A percentile compares a stretch with the other conserved stretches of the same genome.
Conservation (phyloP, 768 basidiomycete genomes). For the Punctularia strigosozonata region DNA sequence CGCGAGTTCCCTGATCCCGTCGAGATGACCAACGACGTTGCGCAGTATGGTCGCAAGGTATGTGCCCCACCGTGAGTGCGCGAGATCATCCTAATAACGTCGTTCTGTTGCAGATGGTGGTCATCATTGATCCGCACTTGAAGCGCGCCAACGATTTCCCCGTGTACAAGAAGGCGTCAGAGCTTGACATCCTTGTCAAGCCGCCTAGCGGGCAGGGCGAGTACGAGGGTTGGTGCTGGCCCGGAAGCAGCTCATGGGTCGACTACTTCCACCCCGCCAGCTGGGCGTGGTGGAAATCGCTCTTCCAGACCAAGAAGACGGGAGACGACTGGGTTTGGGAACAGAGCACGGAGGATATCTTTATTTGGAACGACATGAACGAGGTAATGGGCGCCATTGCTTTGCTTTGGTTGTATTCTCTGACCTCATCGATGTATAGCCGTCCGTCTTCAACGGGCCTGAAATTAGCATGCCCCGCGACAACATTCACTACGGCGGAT, state of each 20-base stretch:
- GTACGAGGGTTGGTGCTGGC: constrained; percentile 99
- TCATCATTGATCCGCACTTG: constrained; percentile 93
- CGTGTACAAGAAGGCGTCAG: constrained; percentile 75
- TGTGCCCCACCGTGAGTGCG: constrained; percentile 7
- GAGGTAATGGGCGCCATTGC: constrained; percentile 42
- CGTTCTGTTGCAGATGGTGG: constrained; percentile 71
- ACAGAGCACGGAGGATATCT: constrained; percentile 70
- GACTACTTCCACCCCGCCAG: constrained; percentile 90
- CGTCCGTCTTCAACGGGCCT: constrained; percentile 97
- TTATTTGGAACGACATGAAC: constrained; percentile 99
- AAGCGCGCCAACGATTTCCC: constrained; percentile 76
- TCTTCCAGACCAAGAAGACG: constrained; percentile 58
- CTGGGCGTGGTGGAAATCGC: constrained; percentile 84
- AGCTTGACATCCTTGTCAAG: constrained; percentile 76
- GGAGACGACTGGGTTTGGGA: constrained; percentile 60
- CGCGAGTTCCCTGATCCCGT: constrained; percentile 91
- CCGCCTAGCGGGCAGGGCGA: constrained; percentile 68
- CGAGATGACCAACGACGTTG: constrained; percentile 86
- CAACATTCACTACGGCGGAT: constrained; percentile 79
- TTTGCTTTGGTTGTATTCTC: background rate
- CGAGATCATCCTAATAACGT: background rate
- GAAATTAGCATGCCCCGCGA: constrained; percentile 81
- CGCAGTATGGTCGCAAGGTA: constrained; percentile 77
- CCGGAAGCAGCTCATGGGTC: constrained; percentile 91
- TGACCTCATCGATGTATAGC: no score